phyloP scores from a whole-genome alignment of 345 rosid genomes.

The Iberis pinnata region DNA sequence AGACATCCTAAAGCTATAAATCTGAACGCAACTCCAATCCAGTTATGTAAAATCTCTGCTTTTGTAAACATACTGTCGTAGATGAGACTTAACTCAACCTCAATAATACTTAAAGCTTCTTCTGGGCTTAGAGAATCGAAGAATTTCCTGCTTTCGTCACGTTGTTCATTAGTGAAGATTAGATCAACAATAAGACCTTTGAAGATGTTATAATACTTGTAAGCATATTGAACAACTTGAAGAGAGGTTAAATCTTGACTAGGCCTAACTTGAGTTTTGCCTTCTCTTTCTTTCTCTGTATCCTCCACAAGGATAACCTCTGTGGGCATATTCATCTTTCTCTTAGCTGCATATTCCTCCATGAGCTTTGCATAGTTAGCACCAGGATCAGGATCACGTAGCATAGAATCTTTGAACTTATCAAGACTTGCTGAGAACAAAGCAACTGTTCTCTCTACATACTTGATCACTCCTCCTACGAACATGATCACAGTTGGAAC shows the following conservation, averaged over 20 bases:
- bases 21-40: slow-evolving; percentile 26
- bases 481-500: slow-evolving; percentile 26
- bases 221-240: slow-evolving; percentile 29
- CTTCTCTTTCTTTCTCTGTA: slow-evolving; percentile 24
- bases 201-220: slow-evolving; percentile 30
- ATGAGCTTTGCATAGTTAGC: slow-evolving; percentile 30
- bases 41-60: slow-evolving; percentile 21
- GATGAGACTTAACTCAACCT: slow-evolving; percentile 38
- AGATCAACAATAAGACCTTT: slow-evolving; percentile 39
- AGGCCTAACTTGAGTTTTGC: neutral
- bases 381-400: slow-evolving; percentile 20
- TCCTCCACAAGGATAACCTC: slow-evolving; percentile 17
- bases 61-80: slow-evolving; percentile 47
- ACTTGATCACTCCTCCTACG: slow-evolving; percentile 37
- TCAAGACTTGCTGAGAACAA: slow-evolving; percentile 40
- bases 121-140: neutral
- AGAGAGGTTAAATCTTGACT: neutral
- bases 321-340: slow-evolving; percentile 14
- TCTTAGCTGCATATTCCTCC: slow-evolving; percentile 25
- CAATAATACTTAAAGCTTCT: slow-evolving; percentile 34
- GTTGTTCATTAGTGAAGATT: slow-evolving; percentile 18
- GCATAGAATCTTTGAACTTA: slow-evolving; percentile 30
- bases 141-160: slow-evolving; percentile 17
- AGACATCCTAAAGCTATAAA: slow-evolving; percentile 27
- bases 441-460: slow-evolving; percentile 34